Evolutionary conservation across 2,329 filamentous ascomycete species (phyloP), one percentile per base, ranked within the genome.

Genomic region (Sporothrix humicola): DNA sequence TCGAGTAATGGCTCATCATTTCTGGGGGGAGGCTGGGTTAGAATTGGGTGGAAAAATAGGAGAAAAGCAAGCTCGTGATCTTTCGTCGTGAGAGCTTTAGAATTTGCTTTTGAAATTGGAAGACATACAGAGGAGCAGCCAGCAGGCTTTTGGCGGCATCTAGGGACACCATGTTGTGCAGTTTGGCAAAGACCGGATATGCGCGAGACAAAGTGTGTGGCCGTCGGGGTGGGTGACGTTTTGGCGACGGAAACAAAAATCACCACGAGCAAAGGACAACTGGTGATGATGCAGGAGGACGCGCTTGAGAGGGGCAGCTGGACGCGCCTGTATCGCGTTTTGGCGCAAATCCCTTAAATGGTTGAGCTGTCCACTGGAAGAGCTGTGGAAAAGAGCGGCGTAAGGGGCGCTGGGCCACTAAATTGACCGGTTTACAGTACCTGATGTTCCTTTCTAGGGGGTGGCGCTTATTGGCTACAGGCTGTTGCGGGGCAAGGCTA

Each of bases 61-160:
- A 69, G 31, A 48, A 70, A 31, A 48, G 63, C 4, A 42, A 20
- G 37, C 17, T 56, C 10, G 9, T 23, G 2, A 26, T 48, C n/a
- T 48, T 20, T 26, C 2, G 7, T 17, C 42, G 23, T n/a, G 12
- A 48, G 9, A 37, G 31, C 31, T 37, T 37, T 3, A 7, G 23
- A 42, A 15, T 65, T 46, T 66, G 42, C 20, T 26, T n/a, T 59
- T 26, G 13, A 66, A 37, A 66, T 65, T 48, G 66, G 37, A 6
- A 17, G 44, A 77, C 85, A 79, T 81, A 88, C 87, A 85, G 83
- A 68, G 86, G 85, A 74, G 83, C 83, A 75, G 83, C 83, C 73
- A 88, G 83, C 72, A 88, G 78, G 74, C 79, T 83, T 17, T 79
- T 78, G 50, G 85, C 78, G n/a, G 84, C 81, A 70, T 86, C 83